phyloP scores from a whole-genome alignment of 495 filamentous ascomycete species.

The Xylaria venustula region DNA sequence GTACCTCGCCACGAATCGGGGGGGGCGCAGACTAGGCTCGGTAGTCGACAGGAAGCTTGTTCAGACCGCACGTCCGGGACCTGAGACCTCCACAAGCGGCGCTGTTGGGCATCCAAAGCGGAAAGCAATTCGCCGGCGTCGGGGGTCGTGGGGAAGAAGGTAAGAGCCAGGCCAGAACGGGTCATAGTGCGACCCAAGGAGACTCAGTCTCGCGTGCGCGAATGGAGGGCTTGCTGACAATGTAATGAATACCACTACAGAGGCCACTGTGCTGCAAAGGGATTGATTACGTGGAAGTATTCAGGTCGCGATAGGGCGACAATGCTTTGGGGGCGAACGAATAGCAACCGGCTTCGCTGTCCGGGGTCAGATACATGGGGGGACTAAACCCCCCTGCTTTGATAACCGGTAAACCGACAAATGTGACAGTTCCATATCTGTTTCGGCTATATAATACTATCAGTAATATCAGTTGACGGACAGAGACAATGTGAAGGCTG shows the following conservation, averaged over 20 bases:
- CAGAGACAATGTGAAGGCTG: no score
- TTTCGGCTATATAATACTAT: no score
- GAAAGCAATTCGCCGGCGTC: conserved; percentile 30
- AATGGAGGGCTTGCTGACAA: no score
- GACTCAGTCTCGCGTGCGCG: no score
- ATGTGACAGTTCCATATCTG: no score
- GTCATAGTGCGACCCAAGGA: neutral
- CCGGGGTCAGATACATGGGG: no score
- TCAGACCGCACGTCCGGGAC: neutral
- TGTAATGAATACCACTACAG: no score
- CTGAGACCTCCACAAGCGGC: conserved; percentile 19
- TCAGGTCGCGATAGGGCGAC: neutral
- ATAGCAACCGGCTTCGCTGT: no score
- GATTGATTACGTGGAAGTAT: neutral
- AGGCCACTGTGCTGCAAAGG: neutral
- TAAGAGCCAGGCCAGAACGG: neutral
- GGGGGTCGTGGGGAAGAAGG: conserved; percentile 15
- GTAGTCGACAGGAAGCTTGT: neutral
- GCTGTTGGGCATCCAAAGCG: conserved; percentile 30
- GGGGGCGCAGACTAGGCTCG: neutral
- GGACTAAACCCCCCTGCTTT: no score
- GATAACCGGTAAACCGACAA: no score
- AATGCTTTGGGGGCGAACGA: neutral
- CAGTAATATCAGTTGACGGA: no score
- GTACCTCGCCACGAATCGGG: conserved; percentile 10